phyloP scores from a whole-genome alignment of 495 filamentous ascomycete genomes.

The Hyaloscypha hepaticicola region DNA sequence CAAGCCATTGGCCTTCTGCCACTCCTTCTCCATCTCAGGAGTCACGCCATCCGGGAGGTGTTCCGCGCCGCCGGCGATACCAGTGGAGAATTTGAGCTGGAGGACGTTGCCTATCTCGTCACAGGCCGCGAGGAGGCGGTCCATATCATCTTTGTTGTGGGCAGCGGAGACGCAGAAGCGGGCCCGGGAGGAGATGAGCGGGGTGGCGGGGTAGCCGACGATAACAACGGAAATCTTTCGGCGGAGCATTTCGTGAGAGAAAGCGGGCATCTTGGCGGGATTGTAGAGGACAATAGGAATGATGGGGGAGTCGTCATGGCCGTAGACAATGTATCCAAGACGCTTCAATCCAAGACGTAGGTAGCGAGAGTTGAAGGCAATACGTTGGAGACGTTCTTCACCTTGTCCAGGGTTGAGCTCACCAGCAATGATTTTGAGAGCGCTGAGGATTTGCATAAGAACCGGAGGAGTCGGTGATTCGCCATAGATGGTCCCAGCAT shows the following conservation, averaged over 20 bases:
- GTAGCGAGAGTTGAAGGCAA: constrained; percentile 98
- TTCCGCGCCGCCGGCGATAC: constrained; percentile 82
- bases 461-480: constrained; percentile 87
- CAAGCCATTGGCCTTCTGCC: constrained; percentile 56
- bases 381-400: constrained; percentile 90
- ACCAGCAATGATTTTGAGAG: constrained; percentile 83
- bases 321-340: constrained; percentile 93
- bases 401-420: constrained; percentile 88
- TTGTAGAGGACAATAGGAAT: constrained; percentile 93
- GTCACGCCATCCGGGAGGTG: constrained; percentile 67
- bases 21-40: constrained; percentile 69
- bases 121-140: constrained; percentile 84
- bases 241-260: constrained; percentile 96
- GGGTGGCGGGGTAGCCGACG: constrained; percentile 97
- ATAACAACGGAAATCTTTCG: constrained; percentile 98
- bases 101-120: constrained; percentile 90
- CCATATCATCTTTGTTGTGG: constrained; percentile 97
- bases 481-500: constrained; percentile 83
- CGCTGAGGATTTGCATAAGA: constrained; percentile 80
- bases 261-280: constrained; percentile 95
- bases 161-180: constrained; percentile 94
- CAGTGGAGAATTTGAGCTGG: constrained; percentile 94
- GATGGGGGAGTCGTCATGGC: constrained; percentile 96
- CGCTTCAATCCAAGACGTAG: constrained; percentile 95
- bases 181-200: constrained; percentile 88